phyloP scores from a whole-genome alignment of 805 yeast species.

The Cyberlindnera maritima region DNA sequence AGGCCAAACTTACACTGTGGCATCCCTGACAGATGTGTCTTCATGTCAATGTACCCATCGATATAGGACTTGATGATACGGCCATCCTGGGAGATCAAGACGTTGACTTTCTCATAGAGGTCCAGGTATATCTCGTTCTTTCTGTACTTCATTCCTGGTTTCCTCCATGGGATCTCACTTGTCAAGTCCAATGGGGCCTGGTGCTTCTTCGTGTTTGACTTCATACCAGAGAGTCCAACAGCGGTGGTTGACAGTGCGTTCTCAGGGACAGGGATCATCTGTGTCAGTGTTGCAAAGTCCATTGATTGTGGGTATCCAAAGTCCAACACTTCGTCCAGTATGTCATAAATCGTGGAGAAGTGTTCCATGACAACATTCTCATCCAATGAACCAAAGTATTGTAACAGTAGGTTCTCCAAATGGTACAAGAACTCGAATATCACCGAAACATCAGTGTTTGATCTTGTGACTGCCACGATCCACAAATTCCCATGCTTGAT shows the following conservation, averaged over 20 bases:
- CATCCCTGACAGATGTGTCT: constrained; percentile 73
- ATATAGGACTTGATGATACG: constrained; percentile 66
- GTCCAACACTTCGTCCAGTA: constrained; percentile 73
- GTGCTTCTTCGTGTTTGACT: constrained; percentile 5
- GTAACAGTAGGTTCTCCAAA: constrained; percentile 51
- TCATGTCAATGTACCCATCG: constrained; percentile 71
- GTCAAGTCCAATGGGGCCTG: constrained; percentile 10
- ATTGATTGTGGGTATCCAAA: constrained; percentile 75
- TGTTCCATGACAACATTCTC: constrained; percentile 59
- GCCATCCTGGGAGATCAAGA: constrained; percentile 64
- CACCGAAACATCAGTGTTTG: constrained; percentile 79
- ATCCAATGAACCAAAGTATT: constrained; percentile 31
- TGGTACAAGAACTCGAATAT: constrained; percentile 77
- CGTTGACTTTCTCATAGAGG: constrained; percentile 71
- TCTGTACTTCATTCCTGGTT: constrained; percentile 67
- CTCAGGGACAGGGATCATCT: constrained; percentile 30
- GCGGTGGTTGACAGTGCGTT: not conserved
- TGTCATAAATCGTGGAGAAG: constrained; percentile 68
- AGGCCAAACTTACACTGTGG: constrained; percentile 83
- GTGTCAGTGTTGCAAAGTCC: constrained; percentile 44
- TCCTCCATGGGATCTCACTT: constrained; percentile 58
- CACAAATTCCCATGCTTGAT: constrained; percentile 62
- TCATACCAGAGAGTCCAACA: not conserved
- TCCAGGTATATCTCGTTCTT: constrained; percentile 78
- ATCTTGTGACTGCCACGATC: constrained; percentile 85